A percentile compares a stretch with the other conserved stretches of the same genome.
Conservation (phyloP, 441 rosid species). For the Macaranga tanarius region DNA sequence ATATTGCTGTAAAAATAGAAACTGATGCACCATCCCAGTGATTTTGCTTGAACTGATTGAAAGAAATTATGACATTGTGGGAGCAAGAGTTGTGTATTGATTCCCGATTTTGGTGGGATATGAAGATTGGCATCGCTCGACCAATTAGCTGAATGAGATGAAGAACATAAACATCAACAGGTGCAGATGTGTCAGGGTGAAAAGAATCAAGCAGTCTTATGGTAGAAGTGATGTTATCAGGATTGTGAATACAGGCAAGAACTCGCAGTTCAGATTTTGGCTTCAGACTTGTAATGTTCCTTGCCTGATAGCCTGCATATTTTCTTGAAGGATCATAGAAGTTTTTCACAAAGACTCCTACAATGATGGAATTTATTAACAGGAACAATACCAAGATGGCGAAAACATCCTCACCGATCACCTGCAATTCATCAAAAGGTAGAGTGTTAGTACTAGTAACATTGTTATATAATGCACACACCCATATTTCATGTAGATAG, state of each 20-base stretch:
- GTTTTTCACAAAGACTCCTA: conserved; percentile 34
- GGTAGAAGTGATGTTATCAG: conserved; percentile 35
- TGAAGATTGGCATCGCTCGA: conserved; percentile 38
- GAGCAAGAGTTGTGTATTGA: conserved; percentile 10
- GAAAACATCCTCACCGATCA: not conserved
- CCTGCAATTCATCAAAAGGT: conserved; percentile 14
- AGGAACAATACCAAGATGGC: not conserved
- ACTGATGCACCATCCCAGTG: conserved; percentile 3
- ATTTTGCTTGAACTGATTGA: conserved; percentile 28
- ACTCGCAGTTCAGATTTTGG: conserved; percentile 31
- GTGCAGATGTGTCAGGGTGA: conserved; percentile 33
- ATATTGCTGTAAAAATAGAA: conserved; percentile 34
- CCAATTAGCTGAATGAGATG: conserved; percentile 50
- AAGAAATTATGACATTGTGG: conserved; percentile 29
- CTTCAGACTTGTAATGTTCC: conserved; percentile 35
- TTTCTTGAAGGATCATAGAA: conserved; percentile 53
- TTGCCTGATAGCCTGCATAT: conserved; percentile 43
- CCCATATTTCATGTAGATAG: not conserved
- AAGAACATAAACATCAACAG: conserved; percentile 36
- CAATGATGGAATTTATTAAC: conserved; percentile 25
- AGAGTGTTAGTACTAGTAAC: too few relatives aligned
- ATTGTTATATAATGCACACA: too few relatives aligned
- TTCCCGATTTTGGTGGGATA: conserved; percentile 28
- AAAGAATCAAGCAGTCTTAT: conserved; percentile 34
- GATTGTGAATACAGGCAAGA: conserved; percentile 48